Evolutionary conservation across 306 rosid species (phyloP).

Genomic region (Mimosa pudica): DNA sequence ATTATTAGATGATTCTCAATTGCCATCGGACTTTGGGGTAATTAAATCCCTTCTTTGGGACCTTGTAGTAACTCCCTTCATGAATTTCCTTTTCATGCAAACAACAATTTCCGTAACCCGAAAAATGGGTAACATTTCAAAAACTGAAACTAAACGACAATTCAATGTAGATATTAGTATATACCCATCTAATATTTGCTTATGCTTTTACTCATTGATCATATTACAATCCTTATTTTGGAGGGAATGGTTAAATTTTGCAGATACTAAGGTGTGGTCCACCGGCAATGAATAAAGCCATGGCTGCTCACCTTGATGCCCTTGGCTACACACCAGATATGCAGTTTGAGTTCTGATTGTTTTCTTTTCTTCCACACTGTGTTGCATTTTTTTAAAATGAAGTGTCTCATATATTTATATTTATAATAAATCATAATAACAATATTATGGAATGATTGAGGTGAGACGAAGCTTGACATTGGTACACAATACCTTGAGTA

Average conservation of each 20-base stretch:
- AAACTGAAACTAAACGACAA: not conserved
- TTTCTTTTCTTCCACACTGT: not conserved
- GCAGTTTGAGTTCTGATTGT: constrained; percentile 40
- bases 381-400: not conserved
- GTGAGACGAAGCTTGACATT: not conserved
- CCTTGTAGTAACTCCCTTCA: no score
- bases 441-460: not conserved
- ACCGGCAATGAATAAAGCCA: constrained; percentile 43
- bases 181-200: not conserved
- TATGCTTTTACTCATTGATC: not conserved
- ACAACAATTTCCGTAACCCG: not conserved
- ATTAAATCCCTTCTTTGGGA: no score
- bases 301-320: constrained; percentile 37
- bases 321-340: constrained; percentile 38
- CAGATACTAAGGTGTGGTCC: constrained; percentile 46
- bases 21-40: no score
- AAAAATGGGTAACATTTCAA: not conserved
- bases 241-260: not conserved
- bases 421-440: not conserved
- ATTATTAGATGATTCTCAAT: no score
- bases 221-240: not conserved
- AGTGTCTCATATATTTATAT: not conserved
- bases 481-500: no score
- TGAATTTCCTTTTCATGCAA: not conserved
- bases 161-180: not conserved